These are phyloP conservation scores for Tuber melanosporum DNA, from an alignment of 495 filamentous ascomycete genomes.

Conservation along the genomic window DNA sequence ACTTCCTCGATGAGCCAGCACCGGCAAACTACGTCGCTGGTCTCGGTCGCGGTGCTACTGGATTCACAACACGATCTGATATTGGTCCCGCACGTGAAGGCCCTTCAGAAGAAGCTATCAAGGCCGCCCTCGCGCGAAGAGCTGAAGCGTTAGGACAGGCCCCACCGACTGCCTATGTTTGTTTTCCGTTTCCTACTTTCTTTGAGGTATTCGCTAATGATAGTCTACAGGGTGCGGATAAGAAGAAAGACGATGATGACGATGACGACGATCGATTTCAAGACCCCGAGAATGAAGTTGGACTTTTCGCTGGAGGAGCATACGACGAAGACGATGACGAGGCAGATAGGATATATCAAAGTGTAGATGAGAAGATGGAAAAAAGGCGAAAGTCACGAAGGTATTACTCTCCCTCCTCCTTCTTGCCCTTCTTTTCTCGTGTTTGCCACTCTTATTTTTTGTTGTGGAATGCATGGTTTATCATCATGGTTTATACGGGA, in stretches of 20 bases:
- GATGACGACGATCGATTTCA: constrained; percentile 84
- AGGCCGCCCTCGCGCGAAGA: constrained; percentile 87
- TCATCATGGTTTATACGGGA: constrained; percentile 58
- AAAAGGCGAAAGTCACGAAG: constrained; percentile 76
- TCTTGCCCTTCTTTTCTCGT: constrained; percentile 27
- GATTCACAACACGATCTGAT: constrained; percentile 96
- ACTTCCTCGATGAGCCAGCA: constrained; percentile 84
- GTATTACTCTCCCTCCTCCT: constrained; percentile 54
- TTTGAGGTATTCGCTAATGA: constrained; percentile 5
- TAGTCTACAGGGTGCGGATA: constrained; percentile 54
- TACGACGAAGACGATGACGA: constrained; percentile 97
- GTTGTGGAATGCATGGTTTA: constrained; percentile 59
- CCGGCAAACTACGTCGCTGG: constrained; percentile 98
- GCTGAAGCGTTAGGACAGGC: constrained; percentile 76
- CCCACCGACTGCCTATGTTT: constrained; percentile 64
- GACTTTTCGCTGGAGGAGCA: constrained; percentile 84
- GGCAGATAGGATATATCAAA: constrained; percentile 88
- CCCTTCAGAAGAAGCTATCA: constrained; percentile 95
- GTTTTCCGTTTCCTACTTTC: background rate
- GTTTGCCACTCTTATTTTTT: constrained; percentile 32
- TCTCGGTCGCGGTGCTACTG: constrained; percentile 93
- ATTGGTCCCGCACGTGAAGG: constrained; percentile 93
- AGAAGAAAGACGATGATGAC: constrained; percentile 69
- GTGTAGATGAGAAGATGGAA: constrained; percentile 95
- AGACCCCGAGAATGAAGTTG: constrained; percentile 95